Evolutionary conservation across 2,329 filamentous ascomycete species (phyloP).

Genomic region (Pseudogymnoascus verrucosus): DNA sequence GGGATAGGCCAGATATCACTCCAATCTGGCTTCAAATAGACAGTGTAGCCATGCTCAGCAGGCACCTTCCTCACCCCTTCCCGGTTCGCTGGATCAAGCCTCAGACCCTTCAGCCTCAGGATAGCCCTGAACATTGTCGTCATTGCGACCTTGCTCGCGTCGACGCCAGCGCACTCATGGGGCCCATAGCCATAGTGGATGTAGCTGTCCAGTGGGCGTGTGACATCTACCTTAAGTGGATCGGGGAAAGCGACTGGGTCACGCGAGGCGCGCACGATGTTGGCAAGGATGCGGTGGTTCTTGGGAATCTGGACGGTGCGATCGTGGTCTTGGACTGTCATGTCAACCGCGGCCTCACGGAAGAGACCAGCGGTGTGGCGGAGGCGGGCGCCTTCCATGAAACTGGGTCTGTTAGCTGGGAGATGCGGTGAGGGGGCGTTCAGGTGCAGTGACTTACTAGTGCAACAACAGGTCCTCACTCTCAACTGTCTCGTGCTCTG

Average conservation of each 20-base stretch:
- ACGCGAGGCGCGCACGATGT: conserved; percentile 47
- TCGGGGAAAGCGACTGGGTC: conserved; percentile 54
- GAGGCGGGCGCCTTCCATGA: conserved; percentile 62
- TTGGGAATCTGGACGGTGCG: conserved; percentile 35
- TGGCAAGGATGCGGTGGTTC: conserved; percentile 44
- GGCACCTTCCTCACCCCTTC: conserved; percentile 18
- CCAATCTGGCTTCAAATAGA: conserved; percentile 62
- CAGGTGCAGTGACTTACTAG: conserved; percentile 29
- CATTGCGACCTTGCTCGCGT: conserved; percentile 53
- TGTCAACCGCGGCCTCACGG: conserved; percentile 38
- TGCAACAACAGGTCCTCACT: conserved; percentile 57
- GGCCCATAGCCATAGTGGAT: conserved; percentile 56
- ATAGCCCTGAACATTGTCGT: conserved; percentile 33
- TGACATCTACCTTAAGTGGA: conserved; percentile 52
- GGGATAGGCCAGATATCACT: conserved; percentile 46
- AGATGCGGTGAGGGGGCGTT: neutral
- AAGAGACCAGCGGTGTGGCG: conserved; percentile 55
- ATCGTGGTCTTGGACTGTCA: conserved; percentile 43
- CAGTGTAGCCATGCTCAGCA: conserved; percentile 15
- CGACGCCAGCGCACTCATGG: conserved; percentile 53
- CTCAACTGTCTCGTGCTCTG: conserved; percentile 46
- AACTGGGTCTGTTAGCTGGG: conserved; percentile 31
- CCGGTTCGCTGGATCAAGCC: conserved; percentile 1
- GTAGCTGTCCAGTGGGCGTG: conserved; percentile 56
- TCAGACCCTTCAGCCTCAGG: conserved; percentile 19